Base-by-base conservation (phyloP, 2,329 filamentous ascomycete genomes). In the Alternaria burnsii region DNA sequence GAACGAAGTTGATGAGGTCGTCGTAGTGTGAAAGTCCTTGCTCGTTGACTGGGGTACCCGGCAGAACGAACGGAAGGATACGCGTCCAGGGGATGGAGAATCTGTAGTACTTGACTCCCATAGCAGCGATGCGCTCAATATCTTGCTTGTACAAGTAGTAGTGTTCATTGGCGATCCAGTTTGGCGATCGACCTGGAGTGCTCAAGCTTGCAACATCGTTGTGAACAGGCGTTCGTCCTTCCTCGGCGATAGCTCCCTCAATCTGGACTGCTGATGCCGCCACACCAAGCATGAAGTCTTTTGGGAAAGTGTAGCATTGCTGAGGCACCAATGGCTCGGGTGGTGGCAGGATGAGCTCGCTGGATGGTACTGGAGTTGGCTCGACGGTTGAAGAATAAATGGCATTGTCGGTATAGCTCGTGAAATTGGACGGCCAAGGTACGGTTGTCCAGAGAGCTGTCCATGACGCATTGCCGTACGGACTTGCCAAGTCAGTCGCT, bases 141-240 rank as follows among this genome's bases (percentile, higher is more conserved):
- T 86, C 83, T 71, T 86, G 85, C 70, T 86, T 86, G 66, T 86
- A 87, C 8, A 84, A 72, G 61, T 85, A 86, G 68, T 86, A 86
- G 56, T 85, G 81, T 72, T 84, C 83, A 42, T 82, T 84, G 3
- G 81, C 81, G 8, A 70, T 48, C n/a, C 61, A 71, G 42, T 73
- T 61, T 4, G 62, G 38, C 5, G 63, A n/a, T 3, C 46, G 24
- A 10, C 48, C 63, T 4, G 67, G 65, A 4, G 20, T 60, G 10
- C 61, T 26, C 1, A 72, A 50, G 34, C 43, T 62, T 10, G 61
- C 38, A 8, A 59, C 61, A 44, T 74, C 71, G 20, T 65, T 66
- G 36, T 71, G 61, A 10, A 53, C 61, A 40, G 73, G 71, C 12
- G 68, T 68, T 20, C 71, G 68, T 11, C 71, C 71, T 55, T 75